Evolutionary conservation across 2,329 filamentous ascomycete genomes (phyloP).

Genomic region (Hymenoscyphus salicellus): DNA sequence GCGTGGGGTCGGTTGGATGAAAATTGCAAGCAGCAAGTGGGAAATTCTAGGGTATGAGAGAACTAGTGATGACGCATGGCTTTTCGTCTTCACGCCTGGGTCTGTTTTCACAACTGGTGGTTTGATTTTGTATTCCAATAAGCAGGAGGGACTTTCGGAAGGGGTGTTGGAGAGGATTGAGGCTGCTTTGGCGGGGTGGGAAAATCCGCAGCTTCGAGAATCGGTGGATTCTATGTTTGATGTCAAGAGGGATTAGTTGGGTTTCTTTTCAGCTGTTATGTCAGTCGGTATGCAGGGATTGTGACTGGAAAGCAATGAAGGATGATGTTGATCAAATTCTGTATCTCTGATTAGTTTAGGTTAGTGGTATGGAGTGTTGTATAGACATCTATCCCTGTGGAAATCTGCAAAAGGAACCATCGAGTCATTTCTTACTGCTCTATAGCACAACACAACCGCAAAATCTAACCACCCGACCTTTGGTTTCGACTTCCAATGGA

Average conservation of each 20-base stretch:
- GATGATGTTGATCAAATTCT: no score
- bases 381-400: no score
- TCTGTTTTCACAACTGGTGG: constrained; percentile 1
- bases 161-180: background rate
- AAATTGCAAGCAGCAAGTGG: constrained; percentile 2
- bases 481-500: no score
- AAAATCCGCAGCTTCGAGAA: background rate
- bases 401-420: no score
- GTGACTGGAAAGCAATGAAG: no score
- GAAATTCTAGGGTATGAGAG: constrained; percentile 1
- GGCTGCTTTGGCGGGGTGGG: background rate
- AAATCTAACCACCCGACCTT: no score
- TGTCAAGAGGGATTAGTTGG: background rate
- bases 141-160: background rate
- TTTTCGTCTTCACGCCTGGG: constrained; percentile 1
- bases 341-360: no score
- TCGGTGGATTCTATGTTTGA: background rate
- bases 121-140: constrained; percentile 4
- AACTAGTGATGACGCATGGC: background rate
- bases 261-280: no score
- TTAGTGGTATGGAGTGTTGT: no score
- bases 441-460: no score
- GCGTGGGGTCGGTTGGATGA: background rate
- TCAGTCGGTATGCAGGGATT: no score
- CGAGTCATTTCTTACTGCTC: no score